phyloP scores from a whole-genome alignment of 2,329 filamentous ascomycete genomes.

The Ascosphaera acerosa region DNA sequence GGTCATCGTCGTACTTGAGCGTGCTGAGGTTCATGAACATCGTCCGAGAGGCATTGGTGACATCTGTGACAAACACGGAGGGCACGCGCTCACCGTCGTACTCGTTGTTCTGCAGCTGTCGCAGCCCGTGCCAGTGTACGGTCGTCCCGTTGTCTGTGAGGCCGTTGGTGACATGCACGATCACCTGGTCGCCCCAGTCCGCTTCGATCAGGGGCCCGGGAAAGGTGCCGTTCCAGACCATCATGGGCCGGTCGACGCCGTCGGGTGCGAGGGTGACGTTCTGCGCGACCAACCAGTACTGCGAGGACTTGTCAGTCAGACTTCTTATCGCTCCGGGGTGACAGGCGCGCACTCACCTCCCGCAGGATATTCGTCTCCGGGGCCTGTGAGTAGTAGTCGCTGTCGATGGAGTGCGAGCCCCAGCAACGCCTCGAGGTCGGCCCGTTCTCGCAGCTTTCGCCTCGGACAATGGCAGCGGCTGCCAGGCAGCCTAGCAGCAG shows the following conservation, averaged over 20 bases:
- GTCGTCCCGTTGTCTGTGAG: slow-evolving; percentile 6
- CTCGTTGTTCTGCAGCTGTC: slow-evolving; percentile 11
- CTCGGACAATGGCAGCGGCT: background rate
- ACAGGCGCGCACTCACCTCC: slow-evolving; percentile 4
- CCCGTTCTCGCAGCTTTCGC: slow-evolving; percentile 5
- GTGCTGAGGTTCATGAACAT: slow-evolving; percentile 86
- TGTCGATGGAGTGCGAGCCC: slow-evolving; percentile 10
- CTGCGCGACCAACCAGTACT: slow-evolving; percentile 18
- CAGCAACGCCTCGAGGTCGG: slow-evolving; percentile 8
- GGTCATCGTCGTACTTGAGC: slow-evolving; percentile 49
- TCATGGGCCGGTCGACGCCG: slow-evolving; percentile 7
- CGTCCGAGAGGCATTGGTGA: slow-evolving; percentile 67
- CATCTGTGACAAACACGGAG: slow-evolving; percentile 65
- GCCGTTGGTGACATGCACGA: slow-evolving; percentile 10
- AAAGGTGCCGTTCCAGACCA: slow-evolving; percentile 11
- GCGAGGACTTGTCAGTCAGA: background rate
- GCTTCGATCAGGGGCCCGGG: slow-evolving; percentile 13
- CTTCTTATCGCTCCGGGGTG: too few relatives aligned
- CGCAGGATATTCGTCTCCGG: slow-evolving; percentile 12
- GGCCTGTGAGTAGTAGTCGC: slow-evolving; percentile 10
- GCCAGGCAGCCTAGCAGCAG: too few relatives aligned
- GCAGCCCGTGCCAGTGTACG: slow-evolving; percentile 11
- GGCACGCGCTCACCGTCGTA: slow-evolving; percentile 14
- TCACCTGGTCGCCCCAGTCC: slow-evolving; percentile 13
- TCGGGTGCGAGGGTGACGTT: slow-evolving; percentile 21